Evolutionary conservation across 1,284 basidiomycete genomes (phyloP).

Genomic region (Rhodotorula sp.): DNA sequence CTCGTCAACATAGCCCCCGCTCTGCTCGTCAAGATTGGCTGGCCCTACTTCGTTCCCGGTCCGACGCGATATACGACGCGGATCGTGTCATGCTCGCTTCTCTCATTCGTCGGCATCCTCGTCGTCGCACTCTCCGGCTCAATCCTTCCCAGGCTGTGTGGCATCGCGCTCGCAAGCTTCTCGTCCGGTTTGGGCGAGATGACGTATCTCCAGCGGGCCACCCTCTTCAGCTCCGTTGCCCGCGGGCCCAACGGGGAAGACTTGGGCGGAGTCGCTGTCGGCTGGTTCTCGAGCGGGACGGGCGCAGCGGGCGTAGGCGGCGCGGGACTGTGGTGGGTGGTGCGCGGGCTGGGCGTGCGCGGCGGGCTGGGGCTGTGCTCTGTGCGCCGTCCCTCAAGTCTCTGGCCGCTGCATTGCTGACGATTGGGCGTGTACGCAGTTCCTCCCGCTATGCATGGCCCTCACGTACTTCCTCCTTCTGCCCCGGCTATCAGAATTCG

Average conservation of each 20-base stretch:
- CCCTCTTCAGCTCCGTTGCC: constrained; percentile 49
- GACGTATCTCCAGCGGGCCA: constrained; percentile 91
- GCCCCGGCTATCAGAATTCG: constrained; percentile 54
- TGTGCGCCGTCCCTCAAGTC: constrained; percentile 14
- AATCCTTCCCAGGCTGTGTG: constrained; percentile 71
- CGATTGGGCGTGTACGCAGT: constrained; percentile 52
- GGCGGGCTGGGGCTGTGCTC: constrained; percentile 71
- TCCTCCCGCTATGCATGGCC: constrained; percentile 73
- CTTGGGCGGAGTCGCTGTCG: constrained; percentile 46
- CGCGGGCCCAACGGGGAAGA: constrained; percentile 11
- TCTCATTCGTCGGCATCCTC: constrained; percentile 78
- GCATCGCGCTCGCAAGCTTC: constrained; percentile 86
- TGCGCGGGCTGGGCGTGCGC: constrained; percentile 80
- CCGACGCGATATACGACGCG: constrained; percentile 74
- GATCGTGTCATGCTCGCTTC: constrained; percentile 67
- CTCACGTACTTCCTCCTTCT: constrained; percentile 72
- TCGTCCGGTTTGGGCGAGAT: constrained; percentile 92
- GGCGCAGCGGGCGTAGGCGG: constrained; percentile 92
- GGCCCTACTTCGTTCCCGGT: constrained; percentile 82
- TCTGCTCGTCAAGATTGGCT: constrained; percentile 75
- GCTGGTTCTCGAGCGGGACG: constrained; percentile 66
- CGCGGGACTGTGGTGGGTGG: constrained; percentile 91
- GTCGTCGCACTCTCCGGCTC: constrained; percentile 76
- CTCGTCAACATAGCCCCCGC: constrained; percentile 52
- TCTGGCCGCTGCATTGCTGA: not conserved